These are phyloP conservation scores for Chalaropsis ovoidea DNA, from an alignment of 2,329 filamentous ascomycete genomes.

Conservation along the genomic window DNA sequence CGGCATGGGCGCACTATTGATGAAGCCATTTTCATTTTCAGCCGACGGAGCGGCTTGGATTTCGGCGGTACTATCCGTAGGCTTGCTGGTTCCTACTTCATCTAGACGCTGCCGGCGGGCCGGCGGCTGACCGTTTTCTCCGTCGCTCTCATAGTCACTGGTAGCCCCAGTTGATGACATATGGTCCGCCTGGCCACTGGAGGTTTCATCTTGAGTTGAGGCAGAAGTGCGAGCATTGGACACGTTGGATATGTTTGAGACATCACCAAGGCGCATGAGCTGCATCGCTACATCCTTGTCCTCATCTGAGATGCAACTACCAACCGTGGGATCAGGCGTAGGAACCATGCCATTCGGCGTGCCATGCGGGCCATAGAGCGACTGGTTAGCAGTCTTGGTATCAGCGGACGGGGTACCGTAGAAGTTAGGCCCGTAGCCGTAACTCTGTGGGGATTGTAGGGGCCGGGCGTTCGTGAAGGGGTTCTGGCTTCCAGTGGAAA, in stretches of 20 bases:
- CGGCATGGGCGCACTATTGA: background rate
- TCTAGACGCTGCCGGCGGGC: conserved; percentile 50
- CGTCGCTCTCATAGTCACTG: conserved; percentile 62
- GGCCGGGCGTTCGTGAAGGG: conserved; percentile 68
- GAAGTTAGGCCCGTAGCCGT: conserved; percentile 38
- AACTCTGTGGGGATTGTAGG: conserved; percentile 75
- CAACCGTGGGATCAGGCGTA: conserved; percentile 93
- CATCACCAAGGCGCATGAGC: conserved; percentile 84
- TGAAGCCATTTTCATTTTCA: conserved; percentile 16
- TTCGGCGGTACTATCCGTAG: conserved; percentile 30
- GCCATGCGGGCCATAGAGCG: conserved; percentile 31
- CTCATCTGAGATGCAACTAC: conserved; percentile 94
- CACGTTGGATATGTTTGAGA: conserved; percentile 63
- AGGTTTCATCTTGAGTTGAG: conserved; percentile 84
- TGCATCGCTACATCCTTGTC: conserved; percentile 88
- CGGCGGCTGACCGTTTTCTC: conserved; percentile 44
- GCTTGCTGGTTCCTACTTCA: conserved; percentile 35
- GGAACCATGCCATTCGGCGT: conserved; percentile 52
- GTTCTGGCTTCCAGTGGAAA: conserved; percentile 64
- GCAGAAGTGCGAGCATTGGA: conserved; percentile 88
- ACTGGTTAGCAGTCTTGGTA: conserved; percentile 50
- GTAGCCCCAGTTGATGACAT: conserved; percentile 78
- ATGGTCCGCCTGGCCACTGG: conserved; percentile 78
- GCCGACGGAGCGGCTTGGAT: background rate
- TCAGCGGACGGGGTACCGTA: conserved; percentile 44